These are phyloP conservation scores for Rhododendron vialii DNA, from an alignment of 148 eudicot genomes.

Conservation along the genomic window DNA sequence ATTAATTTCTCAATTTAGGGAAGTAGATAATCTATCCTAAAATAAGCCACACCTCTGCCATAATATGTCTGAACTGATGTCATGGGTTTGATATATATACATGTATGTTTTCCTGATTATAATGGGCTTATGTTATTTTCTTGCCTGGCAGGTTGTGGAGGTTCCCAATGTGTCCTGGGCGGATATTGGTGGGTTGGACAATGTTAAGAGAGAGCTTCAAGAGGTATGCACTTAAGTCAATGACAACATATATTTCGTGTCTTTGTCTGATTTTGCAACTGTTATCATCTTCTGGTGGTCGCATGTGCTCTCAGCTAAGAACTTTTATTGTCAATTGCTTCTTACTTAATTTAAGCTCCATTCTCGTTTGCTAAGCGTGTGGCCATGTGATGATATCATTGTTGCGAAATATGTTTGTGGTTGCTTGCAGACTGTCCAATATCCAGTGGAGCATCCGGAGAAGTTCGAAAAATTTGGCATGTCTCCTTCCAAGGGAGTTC, in stretches of 20 bases:
- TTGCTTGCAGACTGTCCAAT: neutral
- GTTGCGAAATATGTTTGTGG: neutral
- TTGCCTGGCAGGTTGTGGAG: constrained; percentile 29
- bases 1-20: neutral
- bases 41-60: neutral
- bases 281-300: neutral
- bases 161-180: constrained; percentile 39
- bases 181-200: constrained; percentile 37
- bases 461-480: neutral
- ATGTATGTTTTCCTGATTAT: neutral
- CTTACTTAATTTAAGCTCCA: neutral
- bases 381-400: neutral
- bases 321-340: neutral
- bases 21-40: neutral
- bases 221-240: constrained; percentile 20
- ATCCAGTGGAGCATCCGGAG: constrained; percentile 3
- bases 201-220: constrained; percentile 12
- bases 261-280: neutral
- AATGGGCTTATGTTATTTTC: neutral
- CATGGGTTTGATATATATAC: neutral
- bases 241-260: neutral
- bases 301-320: neutral
- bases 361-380: neutral
- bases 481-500: constrained; percentile 3
- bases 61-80: neutral